Conservation (phyloP, 163 green algal genomes). For the Scenedesmus sp. region DNA sequence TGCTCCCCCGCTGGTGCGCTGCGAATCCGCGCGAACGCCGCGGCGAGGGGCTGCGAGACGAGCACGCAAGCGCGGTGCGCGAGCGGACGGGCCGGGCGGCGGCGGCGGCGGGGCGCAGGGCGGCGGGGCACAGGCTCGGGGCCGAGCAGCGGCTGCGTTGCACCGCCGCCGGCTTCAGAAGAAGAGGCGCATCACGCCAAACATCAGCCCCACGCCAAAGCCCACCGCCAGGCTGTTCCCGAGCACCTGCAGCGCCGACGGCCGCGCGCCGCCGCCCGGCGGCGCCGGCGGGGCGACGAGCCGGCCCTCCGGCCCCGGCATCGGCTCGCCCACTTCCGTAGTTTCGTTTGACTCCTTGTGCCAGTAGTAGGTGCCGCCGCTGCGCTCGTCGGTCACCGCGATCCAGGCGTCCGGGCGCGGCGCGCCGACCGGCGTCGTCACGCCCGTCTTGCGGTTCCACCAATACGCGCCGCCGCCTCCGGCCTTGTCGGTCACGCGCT, state of each 20-base stretch:
- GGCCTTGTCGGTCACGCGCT: conserved; percentile 9
- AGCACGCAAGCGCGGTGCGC: too few species aligned
- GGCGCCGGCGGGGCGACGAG: background rate
- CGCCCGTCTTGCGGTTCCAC: conserved; percentile 20
- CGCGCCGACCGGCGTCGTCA: conserved; percentile 30
- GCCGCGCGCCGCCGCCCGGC: background rate
- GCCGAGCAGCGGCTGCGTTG: too few species aligned
- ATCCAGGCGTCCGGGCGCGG: conserved; percentile 35
- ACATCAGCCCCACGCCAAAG: conserved; percentile 25
- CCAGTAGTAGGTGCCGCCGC: conserved; percentile 15
- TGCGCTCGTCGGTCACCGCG: background rate
- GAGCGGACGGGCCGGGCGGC: too few species aligned
- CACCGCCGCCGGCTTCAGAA: conserved; percentile 22
- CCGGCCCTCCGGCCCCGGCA: conserved; percentile 34
- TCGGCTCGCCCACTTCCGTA: conserved; percentile 35
- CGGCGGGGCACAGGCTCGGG: too few species aligned
- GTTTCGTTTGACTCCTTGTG: conserved; percentile 36
- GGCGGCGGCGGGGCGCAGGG: too few species aligned
- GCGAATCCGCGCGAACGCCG: too few species aligned
- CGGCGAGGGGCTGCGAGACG: too few species aligned
- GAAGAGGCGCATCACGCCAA: conserved; percentile 20
- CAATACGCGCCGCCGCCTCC: conserved; percentile 16
- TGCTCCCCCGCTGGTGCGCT: too few species aligned
- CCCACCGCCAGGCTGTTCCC: conserved; percentile 22
- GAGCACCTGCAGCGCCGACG: background rate